Evolutionary conservation across 495 filamentous ascomycete genomes (phyloP), one percentile per base, ranked within the genome.

Genomic region (Penicillium cataractarum): DNA sequence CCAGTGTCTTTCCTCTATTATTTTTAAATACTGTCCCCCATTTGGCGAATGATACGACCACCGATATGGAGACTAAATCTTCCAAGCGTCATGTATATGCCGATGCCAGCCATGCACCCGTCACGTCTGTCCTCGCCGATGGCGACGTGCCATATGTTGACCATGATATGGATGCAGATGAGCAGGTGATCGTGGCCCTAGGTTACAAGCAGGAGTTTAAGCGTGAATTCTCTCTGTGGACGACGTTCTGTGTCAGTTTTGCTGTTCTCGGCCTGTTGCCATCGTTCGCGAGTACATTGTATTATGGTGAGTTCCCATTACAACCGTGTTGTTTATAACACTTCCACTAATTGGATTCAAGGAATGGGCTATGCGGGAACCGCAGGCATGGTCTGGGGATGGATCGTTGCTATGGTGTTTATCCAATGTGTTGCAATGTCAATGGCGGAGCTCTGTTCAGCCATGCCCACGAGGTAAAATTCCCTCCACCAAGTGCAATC

Each of bases 131-230:
- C 12, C 80, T 92, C n/a, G 72, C 80, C 9, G 80, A 85, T 57
- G 87, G 87, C 40, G 89, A 90, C 60, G 68, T 89, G 9, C 87
- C 88, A 39, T 74, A 80, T 58, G 76, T 81, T 21, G 79, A 84
- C 57, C 80, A 81, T 71, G 78, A 68, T 4, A 75, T 82, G 71
- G 72, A 78, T 40, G 82, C 82, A 6, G 90, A 92, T 70, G 90
- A 92, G 65, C 83, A 88, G 57, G 84, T 88, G 19, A 84, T 93
- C 17, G 82, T 82, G 9, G 87, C 89, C 0, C 77, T 93, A 46
- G 90, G 90, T 17, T 92, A 92, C 71, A 91, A 90, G 69, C 87
- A 89, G 52, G 90, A 93, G 66, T 92, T 92, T 79, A 92, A 90
- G 75, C 80, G 90, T 62, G 90, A 93, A 65, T 92, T 93, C 69